These are phyloP conservation scores for Capronia epimyces DNA, from an alignment of 2,329 filamentous ascomycete genomes.

Conservation along the genomic window DNA sequence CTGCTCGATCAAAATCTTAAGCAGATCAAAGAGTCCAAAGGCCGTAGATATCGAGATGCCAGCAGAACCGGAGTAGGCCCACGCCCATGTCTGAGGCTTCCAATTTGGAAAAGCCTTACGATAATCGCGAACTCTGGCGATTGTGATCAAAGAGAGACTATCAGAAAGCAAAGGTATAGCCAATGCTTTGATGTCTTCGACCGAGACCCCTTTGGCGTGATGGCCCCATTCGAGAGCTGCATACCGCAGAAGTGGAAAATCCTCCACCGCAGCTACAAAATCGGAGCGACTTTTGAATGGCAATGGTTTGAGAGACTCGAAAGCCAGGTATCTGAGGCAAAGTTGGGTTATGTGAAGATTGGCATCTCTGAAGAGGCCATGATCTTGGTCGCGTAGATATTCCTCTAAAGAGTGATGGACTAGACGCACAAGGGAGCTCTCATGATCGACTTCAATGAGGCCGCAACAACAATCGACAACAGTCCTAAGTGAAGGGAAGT, in stretches of 20 bases:
- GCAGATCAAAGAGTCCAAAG: slow-evolving; percentile 24
- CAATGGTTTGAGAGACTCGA: slow-evolving; percentile 14
- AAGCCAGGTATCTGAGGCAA: slow-evolving; percentile 24
- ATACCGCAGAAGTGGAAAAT: slow-evolving; percentile 24
- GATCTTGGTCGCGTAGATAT: slow-evolving; percentile 32
- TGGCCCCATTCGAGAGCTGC: slow-evolving; percentile 25
- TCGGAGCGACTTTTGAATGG: slow-evolving; percentile 12
- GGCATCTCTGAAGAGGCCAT: slow-evolving; percentile 32
- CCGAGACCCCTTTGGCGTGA: slow-evolving; percentile 14
- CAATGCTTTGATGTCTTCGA: slow-evolving; percentile 14
- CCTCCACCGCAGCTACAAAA: slow-evolving; percentile 11
- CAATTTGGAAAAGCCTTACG: slow-evolving; percentile 15
- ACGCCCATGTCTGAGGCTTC: slow-evolving; percentile 19
- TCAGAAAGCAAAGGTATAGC: slow-evolving; percentile 17
- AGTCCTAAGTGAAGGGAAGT: slow-evolving; percentile 25
- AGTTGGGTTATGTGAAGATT: slow-evolving; percentile 29
- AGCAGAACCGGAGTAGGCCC: slow-evolving; percentile 21
- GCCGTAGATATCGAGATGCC: slow-evolving; percentile 22
- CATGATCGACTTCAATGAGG: slow-evolving; percentile 33
- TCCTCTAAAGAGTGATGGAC: slow-evolving; percentile 35
- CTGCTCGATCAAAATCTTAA: slow-evolving; percentile 18
- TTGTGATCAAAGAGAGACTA: slow-evolving; percentile 14
- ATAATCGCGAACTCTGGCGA: slow-evolving; percentile 22
- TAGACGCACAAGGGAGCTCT: slow-evolving; percentile 32
- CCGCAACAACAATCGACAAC: slow-evolving; percentile 34